Conservation (phyloP, 2,329 filamentous ascomycete species). For the Lecanosticta acicola region DNA sequence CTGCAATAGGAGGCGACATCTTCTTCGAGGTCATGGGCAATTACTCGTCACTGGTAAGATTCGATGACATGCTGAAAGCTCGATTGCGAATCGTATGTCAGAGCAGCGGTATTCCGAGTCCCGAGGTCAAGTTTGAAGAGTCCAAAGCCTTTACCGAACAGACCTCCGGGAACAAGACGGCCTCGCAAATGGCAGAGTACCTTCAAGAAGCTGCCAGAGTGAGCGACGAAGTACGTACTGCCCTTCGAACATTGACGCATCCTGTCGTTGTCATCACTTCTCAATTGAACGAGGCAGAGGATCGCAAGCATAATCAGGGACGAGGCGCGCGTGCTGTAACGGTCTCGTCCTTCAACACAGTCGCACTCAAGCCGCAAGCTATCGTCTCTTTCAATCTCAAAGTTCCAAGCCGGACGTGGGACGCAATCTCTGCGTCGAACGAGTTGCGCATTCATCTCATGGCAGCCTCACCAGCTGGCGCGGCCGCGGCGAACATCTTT, state of each 20-base stretch:
- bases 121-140: too few relatives aligned
- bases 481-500: slow-evolving; percentile 31
- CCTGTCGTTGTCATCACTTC: slow-evolving; percentile 53
- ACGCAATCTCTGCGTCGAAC: slow-evolving; percentile 41
- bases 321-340: slow-evolving; percentile 47
- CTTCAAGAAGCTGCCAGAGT: not conserved
- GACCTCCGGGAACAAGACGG: too few relatives aligned
- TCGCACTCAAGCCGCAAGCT: slow-evolving; percentile 50
- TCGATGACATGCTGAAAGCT: too few relatives aligned
- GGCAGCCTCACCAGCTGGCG: slow-evolving; percentile 25
- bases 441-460: slow-evolving; percentile 51
- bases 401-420: slow-evolving; percentile 51
- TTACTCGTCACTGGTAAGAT: too few relatives aligned
- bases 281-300: slow-evolving; percentile 16
- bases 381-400: slow-evolving; percentile 59
- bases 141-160: too few relatives aligned
- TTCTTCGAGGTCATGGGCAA: too few relatives aligned
- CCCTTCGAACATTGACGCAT: slow-evolving; percentile 48
- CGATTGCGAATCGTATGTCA: too few relatives aligned
- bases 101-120: too few relatives aligned
- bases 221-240: not conserved
- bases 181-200: too few relatives aligned
- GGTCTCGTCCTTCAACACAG: slow-evolving; percentile 57
- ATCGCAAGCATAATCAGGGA: not conserved
- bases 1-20: too few relatives aligned